A percentile compares a stretch with the other conserved stretches of the same genome.
These are phyloP conservation scores for Penicillium fimorum DNA, from an alignment of 495 filamentous ascomycete genomes.

Conservation along the genomic window DNA sequence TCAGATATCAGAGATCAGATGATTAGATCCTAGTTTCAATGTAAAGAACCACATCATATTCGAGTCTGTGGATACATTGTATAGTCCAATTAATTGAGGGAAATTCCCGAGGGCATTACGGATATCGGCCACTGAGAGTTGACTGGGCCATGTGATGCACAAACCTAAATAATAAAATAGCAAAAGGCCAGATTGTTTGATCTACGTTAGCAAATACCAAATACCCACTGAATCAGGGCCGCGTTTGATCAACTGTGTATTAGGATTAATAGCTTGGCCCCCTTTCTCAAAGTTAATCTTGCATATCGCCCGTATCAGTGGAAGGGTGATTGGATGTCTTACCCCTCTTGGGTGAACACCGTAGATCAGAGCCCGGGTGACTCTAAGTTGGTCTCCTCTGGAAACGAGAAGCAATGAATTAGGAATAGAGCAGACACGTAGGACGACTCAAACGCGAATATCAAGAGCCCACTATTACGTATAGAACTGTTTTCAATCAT, in stretches of 20 bases:
- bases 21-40: neutral
- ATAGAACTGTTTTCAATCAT: neutral
- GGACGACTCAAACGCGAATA: neutral
- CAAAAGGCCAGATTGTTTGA: neutral
- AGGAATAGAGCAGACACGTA: neutral
- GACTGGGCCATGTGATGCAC: neutral
- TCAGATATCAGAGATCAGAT: neutral
- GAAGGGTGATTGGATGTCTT: constrained; percentile 9
- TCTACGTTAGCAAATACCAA: neutral
- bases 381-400: neutral
- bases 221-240: neutral
- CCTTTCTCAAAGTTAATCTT: constrained; percentile 5
- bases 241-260: too few species aligned
- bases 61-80: neutral
- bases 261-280: constrained; percentile 1
- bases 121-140: neutral
- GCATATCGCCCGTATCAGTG: constrained; percentile 10
- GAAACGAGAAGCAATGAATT: neutral
- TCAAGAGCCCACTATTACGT: neutral
- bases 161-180: neutral
- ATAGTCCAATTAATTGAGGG: neutral
- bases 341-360: neutral
- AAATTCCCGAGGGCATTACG: neutral
- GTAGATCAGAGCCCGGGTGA: constrained; percentile 4
- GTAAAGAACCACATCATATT: neutral